Base-by-base conservation (phyloP, 1,284 basidiomycete genomes). In the Phlebopus sp. region DNA sequence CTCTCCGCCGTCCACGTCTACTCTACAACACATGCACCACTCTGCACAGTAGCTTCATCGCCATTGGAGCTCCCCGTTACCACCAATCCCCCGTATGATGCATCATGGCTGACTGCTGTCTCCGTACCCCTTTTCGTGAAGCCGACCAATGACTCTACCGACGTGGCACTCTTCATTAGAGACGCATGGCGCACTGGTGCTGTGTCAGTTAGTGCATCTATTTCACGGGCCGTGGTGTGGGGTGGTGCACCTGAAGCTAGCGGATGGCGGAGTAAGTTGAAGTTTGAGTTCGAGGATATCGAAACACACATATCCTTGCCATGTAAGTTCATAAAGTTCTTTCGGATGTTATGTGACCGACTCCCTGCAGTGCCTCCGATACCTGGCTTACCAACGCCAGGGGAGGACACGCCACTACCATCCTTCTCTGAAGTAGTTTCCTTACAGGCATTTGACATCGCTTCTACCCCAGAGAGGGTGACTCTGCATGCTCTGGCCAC, bases 351-450 rank as follows among this genome's bases (percentile, higher is more conserved):
- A 32, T 37, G 44, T 58, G 29, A 51, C 50, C 40, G 18, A 29
- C 30, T 18, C 47, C 46, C 39, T 50, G 0, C 53, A 89, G 86
- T 89, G 23, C 84, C 84, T 9, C 59, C 69, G 5, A 55, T 89
- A 13, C 83, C 84, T 43, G 84, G 84, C 2, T 66, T 88, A 11
- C 86, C 86, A 7, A 62, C 66, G n/a, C 81, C 83, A 2, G 82
- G 81, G 13, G 58, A 64, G 8, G 66, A 75, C 44, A 57, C 55
- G 1, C 75, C 78, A 3, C 70, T 84, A 5, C 85, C 85, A 8
- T 63, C 73, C 2, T 58, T 85, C 27, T 71, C 79, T 8, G 69
- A 82, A 43, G 69, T 90, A 7, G 62, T 90, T 44, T 79, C 77
- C 0, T 68, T 90, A 6, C 63, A 77, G 46, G 74, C 75, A 3